Percentiles rank a stretch among this genome's conserved stretches.
phyloP scores from a whole-genome alignment of 2,329 filamentous ascomycete genomes.

The Sarocladium kiliense region DNA sequence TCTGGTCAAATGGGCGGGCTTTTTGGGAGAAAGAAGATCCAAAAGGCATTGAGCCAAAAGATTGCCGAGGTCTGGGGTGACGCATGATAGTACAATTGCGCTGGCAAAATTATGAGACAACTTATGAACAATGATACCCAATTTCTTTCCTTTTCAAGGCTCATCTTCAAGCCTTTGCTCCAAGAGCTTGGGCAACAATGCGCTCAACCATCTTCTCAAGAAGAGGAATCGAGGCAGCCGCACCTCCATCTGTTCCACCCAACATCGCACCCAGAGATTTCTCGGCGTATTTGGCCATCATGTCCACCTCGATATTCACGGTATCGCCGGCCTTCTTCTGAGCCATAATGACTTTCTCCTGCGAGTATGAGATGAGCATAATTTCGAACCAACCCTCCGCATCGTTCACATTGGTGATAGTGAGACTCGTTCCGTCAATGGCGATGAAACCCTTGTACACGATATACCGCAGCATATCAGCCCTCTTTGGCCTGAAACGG shows the following conservation, averaged over 20 bases:
- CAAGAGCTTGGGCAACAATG: constrained; percentile 63
- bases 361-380: constrained; percentile 96
- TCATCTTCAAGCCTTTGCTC: constrained; percentile 17
- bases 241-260: constrained; percentile 45
- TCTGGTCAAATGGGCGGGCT: constrained; percentile 50
- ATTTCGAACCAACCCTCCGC: constrained; percentile 82
- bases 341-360: constrained; percentile 82
- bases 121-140: constrained; percentile 7
- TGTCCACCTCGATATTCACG: constrained; percentile 91
- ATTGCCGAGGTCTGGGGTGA: constrained; percentile 70
- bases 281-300: constrained; percentile 79
- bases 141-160: not conserved
- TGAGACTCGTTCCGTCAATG: constrained; percentile 90
- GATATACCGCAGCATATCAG: constrained; percentile 72
- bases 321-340: constrained; percentile 72
- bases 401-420: constrained; percentile 82
- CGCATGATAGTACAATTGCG: constrained; percentile 22
- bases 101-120: constrained; percentile 2
- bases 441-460: constrained; percentile 96
- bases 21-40: constrained; percentile 64
- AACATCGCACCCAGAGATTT: constrained; percentile 78
- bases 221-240: constrained; percentile 44
- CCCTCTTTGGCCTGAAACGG: constrained; percentile 68
- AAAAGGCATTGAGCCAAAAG: constrained; percentile 59
- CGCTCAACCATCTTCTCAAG: constrained; percentile 69